Conservation (phyloP, 495 filamentous ascomycete genomes). For the Saxophila tyrrhenica region DNA sequence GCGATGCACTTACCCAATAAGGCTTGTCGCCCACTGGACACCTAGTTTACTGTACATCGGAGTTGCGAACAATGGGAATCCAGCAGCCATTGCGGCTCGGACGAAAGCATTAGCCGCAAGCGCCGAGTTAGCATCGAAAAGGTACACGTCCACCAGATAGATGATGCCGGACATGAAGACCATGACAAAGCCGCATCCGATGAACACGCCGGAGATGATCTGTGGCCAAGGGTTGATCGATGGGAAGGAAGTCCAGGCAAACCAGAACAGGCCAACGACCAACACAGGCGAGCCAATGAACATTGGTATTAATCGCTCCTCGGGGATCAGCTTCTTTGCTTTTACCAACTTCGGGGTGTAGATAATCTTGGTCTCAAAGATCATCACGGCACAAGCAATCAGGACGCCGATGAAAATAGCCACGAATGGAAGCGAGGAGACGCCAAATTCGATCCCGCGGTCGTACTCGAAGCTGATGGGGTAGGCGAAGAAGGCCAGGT, state of each 20-base stretch:
- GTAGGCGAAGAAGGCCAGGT: conserved; percentile 24
- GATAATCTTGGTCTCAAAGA: conserved; percentile 31
- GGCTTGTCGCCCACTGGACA: conserved; percentile 22
- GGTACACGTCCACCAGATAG: conserved; percentile 33
- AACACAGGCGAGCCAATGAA: conserved; percentile 33
- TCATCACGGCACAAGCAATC: conserved; percentile 31
- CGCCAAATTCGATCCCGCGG: conserved; percentile 27
- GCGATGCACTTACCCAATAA: too few species aligned
- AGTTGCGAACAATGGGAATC: conserved; percentile 38
- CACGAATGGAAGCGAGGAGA: conserved; percentile 39
- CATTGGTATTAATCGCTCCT: conserved; percentile 33
- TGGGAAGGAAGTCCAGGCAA: conserved; percentile 35
- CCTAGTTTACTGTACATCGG: conserved; percentile 28
- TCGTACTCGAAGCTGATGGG: conserved; percentile 21
- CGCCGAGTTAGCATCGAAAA: conserved; percentile 31
- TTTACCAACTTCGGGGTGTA: conserved; percentile 28
- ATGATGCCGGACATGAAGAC: conserved; percentile 38
- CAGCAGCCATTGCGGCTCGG: conserved; percentile 35
- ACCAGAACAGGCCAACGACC: conserved; percentile 37
- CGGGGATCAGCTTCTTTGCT: conserved; percentile 31
- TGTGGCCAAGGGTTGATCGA: conserved; percentile 39
- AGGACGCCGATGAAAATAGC: conserved; percentile 35
- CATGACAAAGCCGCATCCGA: conserved; percentile 22
- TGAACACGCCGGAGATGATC: conserved; percentile 29
- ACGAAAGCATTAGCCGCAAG: conserved; percentile 41